Evolutionary conservation across 2,329 filamentous ascomycete genomes (phyloP), one percentile per base, ranked within the genome.

Genomic region (Ophiostoma quercus): DNA sequence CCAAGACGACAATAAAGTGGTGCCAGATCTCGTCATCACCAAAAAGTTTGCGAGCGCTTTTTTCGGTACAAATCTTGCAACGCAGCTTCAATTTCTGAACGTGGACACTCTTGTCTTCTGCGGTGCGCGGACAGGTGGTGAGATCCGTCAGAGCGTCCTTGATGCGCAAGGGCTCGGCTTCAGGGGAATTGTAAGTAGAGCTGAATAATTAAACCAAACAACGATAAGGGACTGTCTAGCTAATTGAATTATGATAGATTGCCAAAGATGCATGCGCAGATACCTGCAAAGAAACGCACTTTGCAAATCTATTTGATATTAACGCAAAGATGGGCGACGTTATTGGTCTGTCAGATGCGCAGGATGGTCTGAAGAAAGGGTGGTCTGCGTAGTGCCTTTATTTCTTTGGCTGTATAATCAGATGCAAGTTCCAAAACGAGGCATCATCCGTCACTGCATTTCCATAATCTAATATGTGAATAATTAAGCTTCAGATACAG

Each of bases 61-160:
- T 74, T 83, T 83, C 71, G 81, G 80, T 25, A 83, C 82, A 39
- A 78, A 79, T 9, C 77, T 83, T 57, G 77, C 77, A 2, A 79
- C 79, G 1, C 77, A 80, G 57, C 76, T 83, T 43, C 76, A 77
- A 39, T 71, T 79, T 11, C 74, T 77, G 67, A 76, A 76, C 29
- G 75, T 80, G 25, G 80, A 83, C 71, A 82, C 80, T 11, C 73
- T 82, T n/a, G 80, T 83, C 3, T 76, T 84, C 11, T 82, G 81
- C 71, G 82, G 82, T n/a, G 81, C 83, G 63, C 81, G 80, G 74
- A 83, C 81, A 16, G 80, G 78, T 71, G 81, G 81, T 1, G 82
- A 81, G 73, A 81, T 83, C 68, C 76, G 81, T 68, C 81, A 81
- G 2, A 80, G 76, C 37, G 79, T 79, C 6, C 72, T 82, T 69